Base-by-base conservation (phyloP, 208 protist species). In the Trypanosoma vivax region DNA sequence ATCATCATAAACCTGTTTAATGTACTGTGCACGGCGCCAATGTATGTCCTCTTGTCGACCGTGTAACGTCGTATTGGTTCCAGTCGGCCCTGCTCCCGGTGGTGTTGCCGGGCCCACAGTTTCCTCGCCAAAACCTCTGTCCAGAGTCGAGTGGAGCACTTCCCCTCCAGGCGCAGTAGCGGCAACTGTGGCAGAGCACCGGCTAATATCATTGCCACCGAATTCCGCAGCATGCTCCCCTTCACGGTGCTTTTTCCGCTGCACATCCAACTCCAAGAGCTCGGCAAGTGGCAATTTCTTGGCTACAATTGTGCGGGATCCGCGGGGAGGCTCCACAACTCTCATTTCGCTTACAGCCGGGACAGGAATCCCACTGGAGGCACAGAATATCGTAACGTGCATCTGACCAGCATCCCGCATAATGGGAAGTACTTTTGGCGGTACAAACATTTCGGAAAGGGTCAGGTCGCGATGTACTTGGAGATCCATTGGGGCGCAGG, bases 371-470 rank as follows among this genome's bases (percentile, higher is more conserved):
- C 24, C 60, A 2, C 29, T 59, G 1, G 76, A 59, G 18, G 90
- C 78, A 46, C 73, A 85, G 63, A 94, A 91, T 37, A 91, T 63
- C 14, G 79, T 94, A 28, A 90, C 56, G 60, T 94, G 87, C 53
- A 94, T 45, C 70, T 89, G 79, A 2, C 87, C 87, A 0, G 78
- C 87, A 50, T 90, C 61, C 21, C 62, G 75, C 65, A 91, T 62
- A 24, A 79, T 46, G 5, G 87, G 87, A 34, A 86, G 69, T 29
- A 94, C 75, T 47, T 79, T 76, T 9, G 70, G 25, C 16, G 87
- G 87, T 28, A 90, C 56, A 18, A 51, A 54, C 57, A 77, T 62
- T 63, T 81, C 75, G 23, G 83, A 88, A 55, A 94, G 60, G 54
- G 65, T 76, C 30, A 91, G 60, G 62, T 94, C 81, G 10, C 73